Evolutionary conservation across 208 protist genomes (phyloP).

Genomic region (Entamoeba moshkovskii): DNA sequence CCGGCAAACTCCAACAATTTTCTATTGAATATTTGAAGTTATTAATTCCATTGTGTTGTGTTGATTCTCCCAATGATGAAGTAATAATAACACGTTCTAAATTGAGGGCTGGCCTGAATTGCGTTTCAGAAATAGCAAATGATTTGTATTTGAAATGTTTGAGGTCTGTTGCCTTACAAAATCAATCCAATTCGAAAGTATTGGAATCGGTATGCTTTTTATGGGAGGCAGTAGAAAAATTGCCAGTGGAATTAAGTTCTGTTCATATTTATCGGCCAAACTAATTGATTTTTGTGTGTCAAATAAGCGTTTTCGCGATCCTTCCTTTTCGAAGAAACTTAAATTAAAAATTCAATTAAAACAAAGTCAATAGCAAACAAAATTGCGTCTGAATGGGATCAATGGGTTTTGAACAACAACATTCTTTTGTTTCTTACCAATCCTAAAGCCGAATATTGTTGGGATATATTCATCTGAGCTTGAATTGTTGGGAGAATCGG

Average conservation of each 20-base stretch:
- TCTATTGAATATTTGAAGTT: background rate
- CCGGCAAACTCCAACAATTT: background rate
- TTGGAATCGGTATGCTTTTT: background rate
- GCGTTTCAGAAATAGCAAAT: background rate
- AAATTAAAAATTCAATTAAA: no score
- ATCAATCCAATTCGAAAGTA: background rate
- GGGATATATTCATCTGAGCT: background rate
- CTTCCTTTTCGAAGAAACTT: no score
- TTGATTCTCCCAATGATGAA: background rate
- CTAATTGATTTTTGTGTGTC: background rate
- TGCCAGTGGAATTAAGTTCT: background rate
- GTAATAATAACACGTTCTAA: background rate
- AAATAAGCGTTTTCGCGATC: no score
- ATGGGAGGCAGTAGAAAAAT: background rate
- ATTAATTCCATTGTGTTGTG: background rate
- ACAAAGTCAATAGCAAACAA: background rate
- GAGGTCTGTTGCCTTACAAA: background rate
- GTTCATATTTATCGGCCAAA: background rate
- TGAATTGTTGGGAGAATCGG: background rate
- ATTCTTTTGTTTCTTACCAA: background rate
- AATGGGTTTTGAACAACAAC: background rate
- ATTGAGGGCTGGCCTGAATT: background rate
- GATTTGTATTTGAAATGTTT: background rate
- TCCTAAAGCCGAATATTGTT: constrained; percentile 5
- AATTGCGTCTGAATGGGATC: background rate